Conservation (phyloP, 2,329 filamentous ascomycete genomes). For the Rutstroemia sp. region DNA sequence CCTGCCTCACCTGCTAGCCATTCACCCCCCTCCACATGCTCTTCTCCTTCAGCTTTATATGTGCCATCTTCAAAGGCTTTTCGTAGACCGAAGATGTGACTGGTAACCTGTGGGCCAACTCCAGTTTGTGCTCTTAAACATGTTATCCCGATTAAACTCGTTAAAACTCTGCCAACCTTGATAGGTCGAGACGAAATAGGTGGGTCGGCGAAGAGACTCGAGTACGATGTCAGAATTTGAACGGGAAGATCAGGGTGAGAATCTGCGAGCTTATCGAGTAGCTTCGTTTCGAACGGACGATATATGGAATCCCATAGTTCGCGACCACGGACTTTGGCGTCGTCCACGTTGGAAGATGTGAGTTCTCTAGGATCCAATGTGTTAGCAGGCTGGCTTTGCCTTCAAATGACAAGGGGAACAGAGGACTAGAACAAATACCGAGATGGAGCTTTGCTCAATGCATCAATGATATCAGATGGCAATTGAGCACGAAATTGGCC, state of each 20-base stretch:
- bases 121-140: conserved; percentile 74
- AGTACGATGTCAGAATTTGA: conserved; percentile 72
- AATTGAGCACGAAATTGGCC: conserved; percentile 61
- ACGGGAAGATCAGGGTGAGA: conserved; percentile 77
- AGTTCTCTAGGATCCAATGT: conserved; percentile 12
- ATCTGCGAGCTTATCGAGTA: conserved; percentile 62
- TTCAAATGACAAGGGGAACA: neutral
- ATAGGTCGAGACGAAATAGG: conserved; percentile 34
- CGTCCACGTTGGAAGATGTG: conserved; percentile 42
- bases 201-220: conserved; percentile 65
- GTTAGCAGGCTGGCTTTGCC: neutral
- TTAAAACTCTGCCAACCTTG: conserved; percentile 62
- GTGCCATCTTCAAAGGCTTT: conserved; percentile 67
- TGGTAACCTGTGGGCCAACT: conserved; percentile 74
- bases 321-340: conserved; percentile 50
- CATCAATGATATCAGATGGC: conserved; percentile 44
- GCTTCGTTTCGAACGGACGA: conserved; percentile 63
- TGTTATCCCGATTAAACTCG: conserved; percentile 64
- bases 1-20: conserved; percentile 62
- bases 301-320: conserved; percentile 73
- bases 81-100: conserved; percentile 71
- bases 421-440: conserved; percentile 20
- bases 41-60: conserved; percentile 39
- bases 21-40: conserved; percentile 41
- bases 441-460: conserved; percentile 50